A percentile compares a stretch with the other conserved stretches of the same genome.
Evolutionary conservation across 495 filamentous ascomycete genomes (phyloP).

Genomic region (Annulohypoxylon stygium): DNA sequence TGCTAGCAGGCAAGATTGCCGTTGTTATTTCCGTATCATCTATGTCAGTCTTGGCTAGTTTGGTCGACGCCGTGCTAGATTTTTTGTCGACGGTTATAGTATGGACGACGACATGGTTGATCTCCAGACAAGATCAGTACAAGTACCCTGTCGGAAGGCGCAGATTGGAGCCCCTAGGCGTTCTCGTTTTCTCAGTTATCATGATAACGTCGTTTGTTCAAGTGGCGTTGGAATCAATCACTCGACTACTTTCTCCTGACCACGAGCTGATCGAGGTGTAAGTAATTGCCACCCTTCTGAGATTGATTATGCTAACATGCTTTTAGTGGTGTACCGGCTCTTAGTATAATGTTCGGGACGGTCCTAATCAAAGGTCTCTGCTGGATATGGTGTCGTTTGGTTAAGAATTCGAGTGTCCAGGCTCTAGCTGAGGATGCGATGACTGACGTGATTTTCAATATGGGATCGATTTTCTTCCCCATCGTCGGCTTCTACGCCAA

Average conservation of each 20-base stretch:
- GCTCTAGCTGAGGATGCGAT: conserved; percentile 68
- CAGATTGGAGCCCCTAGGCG: conserved; percentile 79
- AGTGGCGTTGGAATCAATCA: conserved; percentile 79
- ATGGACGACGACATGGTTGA: conserved; percentile 83
- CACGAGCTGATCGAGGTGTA: conserved; percentile 77
- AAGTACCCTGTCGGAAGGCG: conserved; percentile 86
- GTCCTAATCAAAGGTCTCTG: conserved; percentile 85
- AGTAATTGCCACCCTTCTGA: conserved; percentile 16
- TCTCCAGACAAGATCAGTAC: conserved; percentile 79
- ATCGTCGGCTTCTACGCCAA: conserved; percentile 82
- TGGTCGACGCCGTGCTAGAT: conserved; percentile 90
- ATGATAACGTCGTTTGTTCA: conserved; percentile 93
- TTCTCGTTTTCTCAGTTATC: conserved; percentile 83
- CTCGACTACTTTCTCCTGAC: conserved; percentile 72
- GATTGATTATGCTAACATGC: conserved; percentile 18
- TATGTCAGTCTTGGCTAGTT: conserved; percentile 86
- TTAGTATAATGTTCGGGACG: conserved; percentile 84
- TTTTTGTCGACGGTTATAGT: conserved; percentile 90
- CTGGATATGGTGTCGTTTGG: conserved; percentile 91
- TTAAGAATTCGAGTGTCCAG: conserved; percentile 90
- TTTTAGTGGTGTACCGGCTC: conserved; percentile 70
- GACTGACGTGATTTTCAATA: conserved; percentile 86
- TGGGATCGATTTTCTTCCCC: conserved; percentile 87
- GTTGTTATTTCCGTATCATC: conserved; percentile 84
- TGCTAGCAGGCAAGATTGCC: conserved; percentile 83